Evolutionary conservation across 2,329 filamentous ascomycete genomes (phyloP), one percentile per base, ranked within the genome.

Genomic region (Scytalidium lignicola): DNA sequence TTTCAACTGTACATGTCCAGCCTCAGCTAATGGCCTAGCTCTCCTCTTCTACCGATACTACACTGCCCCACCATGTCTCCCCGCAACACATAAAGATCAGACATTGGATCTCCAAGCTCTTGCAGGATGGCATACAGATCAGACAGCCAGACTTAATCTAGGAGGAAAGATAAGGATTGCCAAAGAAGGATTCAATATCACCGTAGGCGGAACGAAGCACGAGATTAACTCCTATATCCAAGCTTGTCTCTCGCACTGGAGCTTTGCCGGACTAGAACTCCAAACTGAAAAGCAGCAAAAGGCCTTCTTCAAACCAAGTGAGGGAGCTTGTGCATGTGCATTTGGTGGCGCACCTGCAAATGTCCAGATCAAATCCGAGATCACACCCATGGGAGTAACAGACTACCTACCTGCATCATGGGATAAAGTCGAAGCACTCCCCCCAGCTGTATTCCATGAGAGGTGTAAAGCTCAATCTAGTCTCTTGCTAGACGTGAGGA

Each of bases 31-130:
- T 12, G 63, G 63, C 5, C 47, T 51, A 6, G 56, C 65, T 6
- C 58, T 66, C 21, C 55, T 66, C 15, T 66, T 66, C 51, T 66
- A 65, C 29, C 58, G 62, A n/a, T 66, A 66, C 43, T 66, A 58
- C 41, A 44, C 50, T 20, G 57, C 61, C 18, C 43, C 53, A 1
- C 62, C 62, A 12, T 17, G 45, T 2, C 52, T 65, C 2, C 55
- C 56, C 9, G 8, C 41, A 9, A 19, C 39, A 20, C 28, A 53
- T 22, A 20, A 48, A 6, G 7, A 32, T 7, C 26, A 51, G 20
- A 43, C 49, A n/a, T 10, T 50, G 15, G 46, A 55, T 18, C 43
- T 52, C 17, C 41, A 55, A 37, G 37, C 42, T 19, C 49, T 64
- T 13, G 50, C 55, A 22, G 17, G 28, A n/a, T 65, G 61, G 23